Evolutionary conservation across 352 stramenopile species (phyloP), one percentile per base, ranked within the genome.

Genomic region (Phytopythium ostracodes): DNA sequence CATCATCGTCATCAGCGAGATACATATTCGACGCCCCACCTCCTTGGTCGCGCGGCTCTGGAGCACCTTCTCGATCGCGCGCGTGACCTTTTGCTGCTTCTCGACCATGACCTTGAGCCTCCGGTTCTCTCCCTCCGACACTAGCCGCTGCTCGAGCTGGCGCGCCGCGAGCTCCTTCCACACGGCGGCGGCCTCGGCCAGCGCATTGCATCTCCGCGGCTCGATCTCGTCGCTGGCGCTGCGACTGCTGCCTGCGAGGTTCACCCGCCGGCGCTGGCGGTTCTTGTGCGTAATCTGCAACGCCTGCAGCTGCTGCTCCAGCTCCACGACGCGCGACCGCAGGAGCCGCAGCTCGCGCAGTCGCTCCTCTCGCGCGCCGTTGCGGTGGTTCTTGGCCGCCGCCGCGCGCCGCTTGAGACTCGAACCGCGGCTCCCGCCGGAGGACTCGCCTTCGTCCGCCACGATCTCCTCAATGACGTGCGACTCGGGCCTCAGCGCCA

Each of bases 351-450:
- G 63, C 70, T 80, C 72, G 38, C 63, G 33, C 4, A 68, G 59
- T 4, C 69, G 72, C 70, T 73, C 59, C 59, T 80, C 69, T 0
- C 72, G 60, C 14, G 72, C 72, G 10, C 70, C 62, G 29, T 80
- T 80, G 52, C 64, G 69, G 52, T 80, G 65, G 64, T 73, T 77
- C 14, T 63, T 73, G 0, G 18, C 29, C 7, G 22, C 29, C 7
- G 22, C 3, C 43, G 25, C 35, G 56, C 40, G 38, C 24, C 33
- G 51, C 51, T 44, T 57, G 46, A 24, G 40, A 38, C 33, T 38
- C 10, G 33, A 12, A 2, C 40, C 18, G 38, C 11, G 43, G 20
- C n/a, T 4, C 33, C 46, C 46, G 22, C 22, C 12, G n/a, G 50
- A 56, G 2, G 14, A 10, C 25, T 53, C 40, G 57, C 40, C 31